Base-by-base conservation (phyloP, 192 early-diverging fungal genomes). In the Phlyctochytrium bullatum region DNA sequence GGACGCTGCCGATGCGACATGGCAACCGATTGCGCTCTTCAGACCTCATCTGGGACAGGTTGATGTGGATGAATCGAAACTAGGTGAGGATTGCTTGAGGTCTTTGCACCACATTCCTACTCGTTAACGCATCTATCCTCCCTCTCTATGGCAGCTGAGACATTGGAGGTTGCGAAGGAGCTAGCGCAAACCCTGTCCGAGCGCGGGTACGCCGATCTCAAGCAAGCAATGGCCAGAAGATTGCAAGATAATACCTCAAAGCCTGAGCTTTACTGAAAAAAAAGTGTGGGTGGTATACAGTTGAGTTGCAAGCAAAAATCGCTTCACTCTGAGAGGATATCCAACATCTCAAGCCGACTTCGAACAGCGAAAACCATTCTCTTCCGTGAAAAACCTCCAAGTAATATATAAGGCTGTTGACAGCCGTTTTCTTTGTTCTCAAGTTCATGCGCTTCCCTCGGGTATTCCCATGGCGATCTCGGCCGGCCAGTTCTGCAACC, bases 41-140 rank as follows among this genome's bases (percentile, higher is more conserved):
- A 57, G 54, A 57, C 54, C 54, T 20, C 54, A 57, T 57, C 6
- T 25, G 54, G 54, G 54, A 57, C 54, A 57, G 27, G 25, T 20
- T 10, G 54, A 57, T 28, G 54, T 57, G 12, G 27, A 14, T 14
- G 27, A 14, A 6, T 6, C 16, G 14, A 10, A 24, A 25, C 6
- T 25, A 27, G 27, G 54, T 57, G 25, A 57, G 54, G 12, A 20
- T 28, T 10, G 20, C 54, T 6, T 10, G 14, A 57, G 12, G 40
- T 47, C 40, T 14, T 47, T 47, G 6, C n/a, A n/a, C n/a, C n/a
- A n/a, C n/a, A n/a, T 50, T 10, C n/a, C n/a, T 50, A 50, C n/a
- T 14, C n/a, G 40, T 50, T 50, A 14, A 50, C 40, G n/a, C 10
- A 50, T 50, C 40, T n/a, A 14, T 50, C n/a, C 10, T 50, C 12